Evolutionary conservation across 495 filamentous ascomycete species (phyloP).

Genomic region (Talaromyces thailandensis): DNA sequence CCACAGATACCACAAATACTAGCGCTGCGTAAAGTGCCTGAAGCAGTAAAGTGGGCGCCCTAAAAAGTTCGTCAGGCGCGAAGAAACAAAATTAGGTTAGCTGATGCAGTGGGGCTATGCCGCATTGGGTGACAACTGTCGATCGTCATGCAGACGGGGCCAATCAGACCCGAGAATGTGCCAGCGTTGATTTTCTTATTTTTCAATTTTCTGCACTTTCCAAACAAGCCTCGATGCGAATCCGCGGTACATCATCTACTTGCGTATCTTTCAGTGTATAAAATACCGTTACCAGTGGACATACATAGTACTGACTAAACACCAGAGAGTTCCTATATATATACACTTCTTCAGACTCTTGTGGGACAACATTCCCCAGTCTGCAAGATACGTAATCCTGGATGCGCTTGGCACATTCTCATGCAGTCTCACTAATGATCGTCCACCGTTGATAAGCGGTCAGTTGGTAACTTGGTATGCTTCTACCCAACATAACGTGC

Average conservation of each 20-base stretch:
- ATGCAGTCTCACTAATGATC: background rate
- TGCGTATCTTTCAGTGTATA: background rate
- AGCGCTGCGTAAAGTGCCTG: too few species aligned
- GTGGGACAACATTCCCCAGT: background rate
- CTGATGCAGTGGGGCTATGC: background rate
- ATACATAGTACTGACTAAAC: background rate
- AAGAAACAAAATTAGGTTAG: background rate
- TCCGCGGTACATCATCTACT: background rate
- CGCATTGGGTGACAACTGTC: background rate
- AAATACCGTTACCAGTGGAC: background rate
- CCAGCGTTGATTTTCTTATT: background rate
- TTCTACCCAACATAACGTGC: background rate
- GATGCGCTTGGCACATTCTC: background rate
- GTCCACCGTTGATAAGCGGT: background rate
- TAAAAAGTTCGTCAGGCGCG: background rate
- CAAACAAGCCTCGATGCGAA: background rate
- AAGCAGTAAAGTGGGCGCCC: background rate
- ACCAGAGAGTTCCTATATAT: background rate
- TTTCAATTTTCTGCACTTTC: background rate
- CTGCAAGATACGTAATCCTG: background rate
- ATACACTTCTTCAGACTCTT: background rate
- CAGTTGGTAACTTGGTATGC: background rate
- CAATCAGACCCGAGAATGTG: background rate
- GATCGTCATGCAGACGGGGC: constrained; percentile 14
- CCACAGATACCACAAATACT: too few species aligned